These are phyloP conservation scores for Termitomyces titanicus DNA, from an alignment of 768 basidiomycete genomes.

Conservation along the genomic window DNA sequence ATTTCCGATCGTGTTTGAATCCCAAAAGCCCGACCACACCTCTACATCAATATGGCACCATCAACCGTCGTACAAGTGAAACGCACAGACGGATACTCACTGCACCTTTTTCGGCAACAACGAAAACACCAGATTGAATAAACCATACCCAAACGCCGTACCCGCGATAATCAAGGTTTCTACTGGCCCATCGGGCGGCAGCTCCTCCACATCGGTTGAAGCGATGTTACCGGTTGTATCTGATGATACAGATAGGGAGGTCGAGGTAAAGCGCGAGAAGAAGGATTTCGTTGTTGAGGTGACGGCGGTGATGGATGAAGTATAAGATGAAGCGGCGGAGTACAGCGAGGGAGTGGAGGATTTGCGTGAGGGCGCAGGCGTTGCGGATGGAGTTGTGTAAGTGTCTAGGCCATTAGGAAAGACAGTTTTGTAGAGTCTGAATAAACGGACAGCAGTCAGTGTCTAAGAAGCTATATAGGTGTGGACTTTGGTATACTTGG, in stretches of 20 bases:
- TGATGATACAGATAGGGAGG: constrained; percentile 18
- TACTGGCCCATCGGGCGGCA: constrained; percentile 48
- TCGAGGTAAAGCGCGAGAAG: constrained; percentile 34
- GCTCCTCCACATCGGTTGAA: neutral
- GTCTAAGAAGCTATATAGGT: neutral
- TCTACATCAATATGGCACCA: constrained; percentile 28
- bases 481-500: constrained; percentile 41
- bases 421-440: constrained; percentile 62
- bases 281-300: constrained; percentile 23
- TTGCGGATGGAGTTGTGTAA: constrained; percentile 33
- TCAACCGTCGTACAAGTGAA: neutral
- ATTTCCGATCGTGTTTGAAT: constrained; percentile 65
- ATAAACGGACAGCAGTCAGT: neutral
- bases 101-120: constrained; percentile 68
- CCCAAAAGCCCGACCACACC: constrained; percentile 73
- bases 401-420: constrained; percentile 58
- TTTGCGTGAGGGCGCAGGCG: constrained; percentile 31
- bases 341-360: constrained; percentile 21
- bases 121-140: constrained; percentile 81
- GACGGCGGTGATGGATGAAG: constrained; percentile 10
- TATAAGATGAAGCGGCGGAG: constrained; percentile 16
- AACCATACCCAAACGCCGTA: constrained; percentile 70
- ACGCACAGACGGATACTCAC: constrained; percentile 30
- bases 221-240: constrained; percentile 3
- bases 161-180: constrained; percentile 76